Evolutionary conservation across 345 rosid genomes (phyloP).

Genomic region (Gossypium sturtianum): DNA sequence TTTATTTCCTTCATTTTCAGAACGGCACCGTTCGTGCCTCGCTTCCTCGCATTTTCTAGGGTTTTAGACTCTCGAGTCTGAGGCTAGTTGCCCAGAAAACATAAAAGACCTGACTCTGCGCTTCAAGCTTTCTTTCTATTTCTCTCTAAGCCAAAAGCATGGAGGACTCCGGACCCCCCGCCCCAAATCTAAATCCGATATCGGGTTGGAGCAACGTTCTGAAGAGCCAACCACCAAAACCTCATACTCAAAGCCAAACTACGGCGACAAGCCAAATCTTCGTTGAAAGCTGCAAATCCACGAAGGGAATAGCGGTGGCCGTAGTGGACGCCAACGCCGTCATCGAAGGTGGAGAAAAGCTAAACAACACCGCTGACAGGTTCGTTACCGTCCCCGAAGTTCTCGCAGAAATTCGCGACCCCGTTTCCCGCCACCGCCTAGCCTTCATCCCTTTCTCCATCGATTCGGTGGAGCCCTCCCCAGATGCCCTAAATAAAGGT

Average conservation of each 20-base stretch:
- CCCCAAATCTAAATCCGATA: constrained; percentile 14
- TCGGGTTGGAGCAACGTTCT: constrained; percentile 76
- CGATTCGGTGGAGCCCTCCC: constrained; percentile 78
- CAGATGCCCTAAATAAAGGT: constrained; percentile 82
- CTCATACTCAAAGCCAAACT: constrained; percentile 10
- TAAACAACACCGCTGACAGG: constrained; percentile 53
- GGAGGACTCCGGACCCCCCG: constrained; percentile 18
- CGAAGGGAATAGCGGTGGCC: constrained; percentile 66
- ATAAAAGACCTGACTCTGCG: neutral
- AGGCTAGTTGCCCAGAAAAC: neutral
- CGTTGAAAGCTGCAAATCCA: constrained; percentile 66
- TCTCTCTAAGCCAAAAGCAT: constrained; percentile 8
- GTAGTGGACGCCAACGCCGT: constrained; percentile 90
- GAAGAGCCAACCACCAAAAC: constrained; percentile 39
- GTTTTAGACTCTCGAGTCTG: constrained; percentile 4
- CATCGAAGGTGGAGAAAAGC: constrained; percentile 60
- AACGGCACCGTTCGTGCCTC: neutral
- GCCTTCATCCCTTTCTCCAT: constrained; percentile 61
- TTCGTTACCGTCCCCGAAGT: constrained; percentile 87
- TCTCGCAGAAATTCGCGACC: constrained; percentile 77
- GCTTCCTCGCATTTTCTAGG: neutral
- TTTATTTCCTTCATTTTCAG: too few species aligned
- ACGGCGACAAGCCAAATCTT: constrained; percentile 26
- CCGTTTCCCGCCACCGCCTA: constrained; percentile 81
- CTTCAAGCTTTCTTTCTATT: neutral